Base-by-base conservation (phyloP, 2,329 filamentous ascomycete genomes). In the Phialemonium atrogriseum region DNA sequence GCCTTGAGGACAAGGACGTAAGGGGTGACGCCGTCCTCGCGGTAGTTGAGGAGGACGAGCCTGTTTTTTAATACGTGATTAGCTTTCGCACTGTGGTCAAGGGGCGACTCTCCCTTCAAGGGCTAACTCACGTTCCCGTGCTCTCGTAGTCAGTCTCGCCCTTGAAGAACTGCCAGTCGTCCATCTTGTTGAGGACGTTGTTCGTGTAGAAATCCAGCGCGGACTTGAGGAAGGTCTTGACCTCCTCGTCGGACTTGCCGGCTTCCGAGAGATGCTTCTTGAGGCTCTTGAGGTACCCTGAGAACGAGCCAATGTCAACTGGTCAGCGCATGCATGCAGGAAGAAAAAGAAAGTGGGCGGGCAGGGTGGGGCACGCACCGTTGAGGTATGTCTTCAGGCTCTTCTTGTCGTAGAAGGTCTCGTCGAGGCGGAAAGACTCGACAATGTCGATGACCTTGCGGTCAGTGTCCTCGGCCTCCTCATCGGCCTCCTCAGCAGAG, bases 1-100 rank as follows among this genome's bases (percentile, higher is more conserved):
- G 95, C 83, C 78, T 96, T 95, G 89, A 88, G 96, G 68, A 93
- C 67, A 47, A 77, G 83, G 51, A 94, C 71, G 58, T 74, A 98
- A 39, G 91, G 91, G 34, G 89, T 96, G 48, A 81, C 62, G 60
- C 91, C 91, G 52, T 96, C 91, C 61, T 94, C 88, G 52, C 91
- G 89, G 77, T 94, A 98, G 76, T 95, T 93, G 58, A 95, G 82
- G 47, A 95, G 84, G 45, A 88, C 71, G 51, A 94, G 71, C 78
- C 84, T 88, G 42, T 8, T n/a, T n/a, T n/a, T n/a, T n/a, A n/a
- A n/a, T n/a, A n/a, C n/a, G n/a, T n/a, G n/a, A n/a, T n/a, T n/a
- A n/a, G n/a, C n/a, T n/a, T n/a, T n/a, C n/a, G n/a, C n/a, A n/a
- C n/a, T n/a, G n/a, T n/a, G n/a, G n/a, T n/a, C n/a, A n/a, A n/a